phyloP scores from a whole-genome alignment of 495 filamentous ascomycete genomes.

The Beverwykella pulmonaria region DNA sequence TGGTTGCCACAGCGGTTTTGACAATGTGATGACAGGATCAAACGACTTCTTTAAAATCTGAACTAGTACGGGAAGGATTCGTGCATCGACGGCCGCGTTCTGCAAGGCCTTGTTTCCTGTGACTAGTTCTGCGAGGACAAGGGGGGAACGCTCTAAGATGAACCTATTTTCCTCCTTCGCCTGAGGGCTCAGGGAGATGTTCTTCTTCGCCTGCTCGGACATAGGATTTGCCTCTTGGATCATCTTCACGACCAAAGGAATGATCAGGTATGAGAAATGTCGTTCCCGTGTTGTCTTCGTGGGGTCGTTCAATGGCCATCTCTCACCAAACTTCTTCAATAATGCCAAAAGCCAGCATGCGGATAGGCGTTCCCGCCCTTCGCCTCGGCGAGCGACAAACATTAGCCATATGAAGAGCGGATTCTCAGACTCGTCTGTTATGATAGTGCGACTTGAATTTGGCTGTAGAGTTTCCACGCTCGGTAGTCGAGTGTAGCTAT shows the following conservation, averaged over 20 bases:
- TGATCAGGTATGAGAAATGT: slow-evolving; percentile 42
- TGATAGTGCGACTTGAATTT: slow-evolving; percentile 32
- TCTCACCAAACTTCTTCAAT: slow-evolving; percentile 35
- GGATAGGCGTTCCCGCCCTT: slow-evolving; percentile 68
- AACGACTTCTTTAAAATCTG: slow-evolving; percentile 75
- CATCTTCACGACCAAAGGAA: slow-evolving; percentile 48
- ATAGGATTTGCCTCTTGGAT: slow-evolving; percentile 36
- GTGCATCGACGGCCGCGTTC: slow-evolving; percentile 78
- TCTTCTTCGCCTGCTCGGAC: slow-evolving; percentile 14
- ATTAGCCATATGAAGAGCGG: slow-evolving; percentile 84
- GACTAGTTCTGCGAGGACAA: slow-evolving; percentile 75
- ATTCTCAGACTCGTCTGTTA: slow-evolving; percentile 69
- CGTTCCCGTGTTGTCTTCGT: slow-evolving; percentile 39
- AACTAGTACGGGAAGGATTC: slow-evolving; percentile 70
- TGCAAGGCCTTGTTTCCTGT: slow-evolving; percentile 76
- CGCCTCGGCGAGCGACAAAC: slow-evolving; percentile 63
- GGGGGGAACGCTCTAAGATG: slow-evolving; percentile 64
- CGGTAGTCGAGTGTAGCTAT: slow-evolving; percentile 25
- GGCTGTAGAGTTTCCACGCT: slow-evolving; percentile 19
- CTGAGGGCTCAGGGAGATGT: slow-evolving; percentile 14
- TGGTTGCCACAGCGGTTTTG: slow-evolving; percentile 47
- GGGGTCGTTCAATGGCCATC: slow-evolving; percentile 33
- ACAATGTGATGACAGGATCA: slow-evolving; percentile 51
- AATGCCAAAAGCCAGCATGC: slow-evolving; percentile 69
- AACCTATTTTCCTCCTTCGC: slow-evolving; percentile 45